These are phyloP conservation scores for Talaromyces sp. DNA, from an alignment of 2,329 filamentous ascomycete genomes.

Conservation along the genomic window DNA sequence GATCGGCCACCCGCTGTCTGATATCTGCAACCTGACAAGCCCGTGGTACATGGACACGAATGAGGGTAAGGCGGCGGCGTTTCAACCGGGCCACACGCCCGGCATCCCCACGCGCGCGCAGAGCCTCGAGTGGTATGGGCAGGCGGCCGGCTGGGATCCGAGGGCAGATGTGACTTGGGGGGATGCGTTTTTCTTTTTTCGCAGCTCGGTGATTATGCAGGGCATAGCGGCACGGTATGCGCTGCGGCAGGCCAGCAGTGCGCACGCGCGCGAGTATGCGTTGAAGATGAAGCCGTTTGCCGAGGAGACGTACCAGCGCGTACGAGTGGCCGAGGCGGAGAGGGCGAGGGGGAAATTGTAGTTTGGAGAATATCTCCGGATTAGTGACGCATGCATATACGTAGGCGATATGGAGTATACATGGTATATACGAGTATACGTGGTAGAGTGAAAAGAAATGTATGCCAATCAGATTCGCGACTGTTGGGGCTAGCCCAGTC, in stretches of 20 bases:
- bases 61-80: constrained; percentile 42
- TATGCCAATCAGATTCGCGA: background rate
- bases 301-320: constrained; percentile 71
- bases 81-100: constrained; percentile 59
- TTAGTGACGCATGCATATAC: too few species aligned
- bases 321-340: constrained; percentile 48
- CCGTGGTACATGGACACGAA: constrained; percentile 33
- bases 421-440: too few species aligned
- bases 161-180: constrained; percentile 56
- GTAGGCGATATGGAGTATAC: too few species aligned
- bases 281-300: constrained; percentile 67
- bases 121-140: constrained; percentile 62
- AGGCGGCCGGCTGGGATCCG: constrained; percentile 68
- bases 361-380: constrained; percentile 13
- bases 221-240: constrained; percentile 90
- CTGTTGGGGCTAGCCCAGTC: background rate
- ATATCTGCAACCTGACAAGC: constrained; percentile 71
- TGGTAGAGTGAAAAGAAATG: too few species aligned
- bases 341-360: constrained; percentile 41
- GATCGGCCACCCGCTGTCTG: constrained; percentile 89
- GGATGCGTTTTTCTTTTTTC: constrained; percentile 58
- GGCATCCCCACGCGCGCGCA: constrained; percentile 62
- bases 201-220: constrained; percentile 65
- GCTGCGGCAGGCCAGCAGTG: constrained; percentile 81
- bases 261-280: constrained; percentile 69